Evolutionary conservation across 2,329 filamentous ascomycete genomes (phyloP).

Genomic region (Fusarium ramigenum): DNA sequence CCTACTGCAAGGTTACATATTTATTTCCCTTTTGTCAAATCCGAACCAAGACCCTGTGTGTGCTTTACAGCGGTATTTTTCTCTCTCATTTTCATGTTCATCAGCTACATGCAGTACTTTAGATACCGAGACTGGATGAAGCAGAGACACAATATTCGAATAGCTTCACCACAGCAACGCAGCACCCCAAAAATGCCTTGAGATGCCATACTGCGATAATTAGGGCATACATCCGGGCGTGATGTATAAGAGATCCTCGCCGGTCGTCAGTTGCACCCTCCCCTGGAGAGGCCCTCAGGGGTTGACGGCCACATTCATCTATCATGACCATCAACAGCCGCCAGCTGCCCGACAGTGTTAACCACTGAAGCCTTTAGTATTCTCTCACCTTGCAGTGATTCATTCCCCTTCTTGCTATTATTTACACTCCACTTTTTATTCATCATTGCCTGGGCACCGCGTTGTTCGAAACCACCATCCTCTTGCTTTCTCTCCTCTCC

Average conservation of each 20-base stretch:
- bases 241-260: background rate
- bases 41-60: background rate
- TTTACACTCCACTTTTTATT: background rate
- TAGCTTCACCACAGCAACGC: background rate
- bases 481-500: background rate
- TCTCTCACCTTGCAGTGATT: background rate
- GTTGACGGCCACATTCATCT: background rate
- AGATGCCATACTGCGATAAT: background rate
- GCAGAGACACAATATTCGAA: background rate
- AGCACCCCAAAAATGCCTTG: background rate
- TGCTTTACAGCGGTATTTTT: background rate
- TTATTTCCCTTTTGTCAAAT: background rate
- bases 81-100: background rate
- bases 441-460: background rate
- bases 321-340: background rate
- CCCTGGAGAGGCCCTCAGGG: background rate
- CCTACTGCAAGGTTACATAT: background rate
- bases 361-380: background rate
- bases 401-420: background rate
- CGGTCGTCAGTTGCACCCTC: background rate
- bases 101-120: background rate
- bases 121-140: background rate
- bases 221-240: background rate
- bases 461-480: background rate
- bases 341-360: background rate